These are phyloP conservation scores for Sanguinoderma infundibulare DNA, from an alignment of 1,284 basidiomycete genomes.

Conservation along the genomic window DNA sequence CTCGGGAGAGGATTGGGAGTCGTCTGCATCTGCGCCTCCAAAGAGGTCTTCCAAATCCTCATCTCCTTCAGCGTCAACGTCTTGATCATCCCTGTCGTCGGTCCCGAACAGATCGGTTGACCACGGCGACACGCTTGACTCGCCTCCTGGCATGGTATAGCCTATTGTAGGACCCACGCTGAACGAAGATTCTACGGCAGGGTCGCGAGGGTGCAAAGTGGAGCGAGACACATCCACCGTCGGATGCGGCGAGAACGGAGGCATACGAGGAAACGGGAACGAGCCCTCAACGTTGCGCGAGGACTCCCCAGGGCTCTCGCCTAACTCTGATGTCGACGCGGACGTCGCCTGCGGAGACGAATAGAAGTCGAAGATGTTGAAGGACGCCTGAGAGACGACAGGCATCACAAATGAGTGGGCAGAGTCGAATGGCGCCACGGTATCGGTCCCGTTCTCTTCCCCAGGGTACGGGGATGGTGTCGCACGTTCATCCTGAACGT, in stretches of 20 bases:
- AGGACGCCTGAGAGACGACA: conserved; percentile 8
- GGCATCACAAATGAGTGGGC: conserved; percentile 6
- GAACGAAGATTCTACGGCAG: background rate
- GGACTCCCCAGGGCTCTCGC: background rate
- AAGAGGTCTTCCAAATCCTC: conserved; percentile 12
- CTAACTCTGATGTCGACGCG: background rate
- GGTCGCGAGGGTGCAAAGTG: no score
- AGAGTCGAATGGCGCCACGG: background rate
- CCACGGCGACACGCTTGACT: conserved; percentile 1
- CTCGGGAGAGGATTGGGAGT: background rate
- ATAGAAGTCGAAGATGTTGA: conserved; percentile 7
- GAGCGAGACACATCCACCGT: no score
- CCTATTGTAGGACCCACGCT: background rate
- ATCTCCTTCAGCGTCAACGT: conserved; percentile 2
- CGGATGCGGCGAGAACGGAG: no score
- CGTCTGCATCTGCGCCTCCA: background rate
- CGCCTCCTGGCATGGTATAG: background rate
- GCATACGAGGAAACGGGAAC: background rate
- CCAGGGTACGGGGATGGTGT: background rate
- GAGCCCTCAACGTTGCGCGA: background rate
- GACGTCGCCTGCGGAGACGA: background rate
- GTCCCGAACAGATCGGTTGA: conserved; percentile 14
- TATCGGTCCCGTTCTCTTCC: background rate
- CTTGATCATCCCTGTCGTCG: background rate
- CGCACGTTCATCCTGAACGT: no score